phyloP scores from a whole-genome alignment of 2,329 filamentous ascomycete genomes.

The Eurotiales sp. region DNA sequence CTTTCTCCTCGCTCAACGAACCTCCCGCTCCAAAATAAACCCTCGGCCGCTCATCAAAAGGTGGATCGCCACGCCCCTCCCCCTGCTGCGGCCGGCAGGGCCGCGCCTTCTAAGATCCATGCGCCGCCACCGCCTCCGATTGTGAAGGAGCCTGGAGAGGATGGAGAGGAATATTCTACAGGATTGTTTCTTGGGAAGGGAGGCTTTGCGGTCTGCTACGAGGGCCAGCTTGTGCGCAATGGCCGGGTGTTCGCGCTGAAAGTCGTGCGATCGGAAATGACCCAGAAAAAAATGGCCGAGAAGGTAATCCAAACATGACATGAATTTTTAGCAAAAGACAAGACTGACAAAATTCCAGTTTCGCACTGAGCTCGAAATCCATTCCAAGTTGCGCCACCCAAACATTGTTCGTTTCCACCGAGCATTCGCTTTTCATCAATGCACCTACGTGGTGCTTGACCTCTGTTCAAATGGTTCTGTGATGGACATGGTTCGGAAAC shows the following conservation, averaged over 20 bases:
- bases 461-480: constrained; percentile 93
- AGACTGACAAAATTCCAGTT: constrained; percentile 46
- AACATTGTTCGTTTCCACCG: constrained; percentile 95
- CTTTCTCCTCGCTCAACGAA: constrained; percentile 48
- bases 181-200: constrained; percentile 48
- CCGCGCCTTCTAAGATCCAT: constrained; percentile 40
- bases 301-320: constrained; percentile 32
- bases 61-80: constrained; percentile 32
- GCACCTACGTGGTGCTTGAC: constrained; percentile 91
- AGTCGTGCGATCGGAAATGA: constrained; percentile 49
- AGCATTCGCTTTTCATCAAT: constrained; percentile 83
- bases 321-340: neutral
- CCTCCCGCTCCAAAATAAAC: constrained; percentile 41
- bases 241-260: constrained; percentile 48
- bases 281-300: constrained; percentile 50
- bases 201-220: constrained; percentile 50
- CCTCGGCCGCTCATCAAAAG: constrained; percentile 36
- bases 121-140: constrained; percentile 43
- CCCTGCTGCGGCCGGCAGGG: constrained; percentile 28
- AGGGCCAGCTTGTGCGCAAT: constrained; percentile 42
- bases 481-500: constrained; percentile 94
- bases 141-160: constrained; percentile 43
- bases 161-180: constrained; percentile 44
- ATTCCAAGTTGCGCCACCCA: constrained; percentile 94
- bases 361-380: constrained; percentile 85